Base-by-base conservation (phyloP, 192 early-diverging fungal species). In the Dissophora globulifera region DNA sequence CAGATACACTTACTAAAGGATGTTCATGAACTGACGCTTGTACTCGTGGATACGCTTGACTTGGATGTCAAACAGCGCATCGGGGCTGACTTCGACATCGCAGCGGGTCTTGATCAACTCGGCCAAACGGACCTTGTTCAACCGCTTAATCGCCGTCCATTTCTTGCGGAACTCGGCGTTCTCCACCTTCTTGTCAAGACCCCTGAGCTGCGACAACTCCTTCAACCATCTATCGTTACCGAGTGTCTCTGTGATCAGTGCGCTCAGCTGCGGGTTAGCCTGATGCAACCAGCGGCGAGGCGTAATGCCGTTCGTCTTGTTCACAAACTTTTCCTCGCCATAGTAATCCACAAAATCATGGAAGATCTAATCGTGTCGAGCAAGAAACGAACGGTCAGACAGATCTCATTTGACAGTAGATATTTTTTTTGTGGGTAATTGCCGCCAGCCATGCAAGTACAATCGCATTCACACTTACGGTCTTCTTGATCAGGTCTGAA, bases 11-110 rank as follows among this genome's bases (percentile, higher is more conserved):
- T 78, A 83, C 82, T 87, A 84, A 20, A 98, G 80, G 62, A 99
- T 97, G 83, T 99, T 99, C 93, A 99, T 94, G 80, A 95, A 95
- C 87, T 99, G 97, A 64, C 97, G 92, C 86, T 99, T 98, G 85
- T 98, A 99, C 85, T 98, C 97, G 81, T 99, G 97, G 67, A 98
- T 93, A 83, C 97, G 93, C 86, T 97, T 99, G 76, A 95, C 95
- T 80, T 96, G 96, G 57, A 97, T 88, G 80, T 99, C 97, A 83
- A 99, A 99, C 65, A 98, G 81, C 4, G 96, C 93, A 57, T 96
- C 85, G 29, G 96, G 84, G 69, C 84, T 90, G 35, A 98, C 94
- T 17, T 84, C 78, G 50, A 97, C 85, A 31, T 82, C 87, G 33
- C 88, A 90, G 12, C 87, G 82, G 6, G 66, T 68, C 54, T 88